phyloP scores from a whole-genome alignment of 2,329 filamentous ascomycete genomes.

The Hymenoscyphus linearis region DNA sequence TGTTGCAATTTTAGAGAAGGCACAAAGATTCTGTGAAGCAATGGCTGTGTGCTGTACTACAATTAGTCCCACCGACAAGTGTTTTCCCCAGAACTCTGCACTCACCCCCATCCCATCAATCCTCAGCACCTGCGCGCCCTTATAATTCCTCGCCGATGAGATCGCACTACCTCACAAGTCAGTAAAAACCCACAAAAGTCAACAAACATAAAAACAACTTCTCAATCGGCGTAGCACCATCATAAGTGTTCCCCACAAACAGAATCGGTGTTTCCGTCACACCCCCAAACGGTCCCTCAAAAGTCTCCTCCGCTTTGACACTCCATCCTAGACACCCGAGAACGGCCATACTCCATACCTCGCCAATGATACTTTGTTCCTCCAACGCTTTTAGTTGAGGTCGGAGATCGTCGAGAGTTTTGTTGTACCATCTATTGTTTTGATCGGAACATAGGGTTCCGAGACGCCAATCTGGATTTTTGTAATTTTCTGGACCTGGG shows the following conservation, averaged over 20 bases:
- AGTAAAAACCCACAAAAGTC: background rate
- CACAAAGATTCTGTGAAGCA: background rate
- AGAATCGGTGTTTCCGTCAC: background rate
- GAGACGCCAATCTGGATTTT: constrained; percentile 3
- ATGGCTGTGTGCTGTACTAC: background rate
- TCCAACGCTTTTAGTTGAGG: background rate
- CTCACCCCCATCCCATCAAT: background rate
- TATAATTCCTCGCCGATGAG: background rate
- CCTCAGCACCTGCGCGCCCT: background rate
- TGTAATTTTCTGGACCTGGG: background rate
- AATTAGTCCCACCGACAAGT: background rate
- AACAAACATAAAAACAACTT: background rate
- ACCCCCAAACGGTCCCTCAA: background rate
- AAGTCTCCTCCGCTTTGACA: background rate
- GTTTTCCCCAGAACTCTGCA: background rate
- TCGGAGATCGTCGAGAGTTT: background rate
- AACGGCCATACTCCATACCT: background rate
- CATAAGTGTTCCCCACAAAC: constrained; percentile 6
- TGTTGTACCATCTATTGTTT: constrained; percentile 8
- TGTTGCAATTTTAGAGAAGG: background rate
- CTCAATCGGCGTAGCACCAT: constrained; percentile 4
- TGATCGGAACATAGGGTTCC: constrained; percentile 5
- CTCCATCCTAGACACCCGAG: constrained; percentile 5
- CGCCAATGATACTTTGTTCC: constrained; percentile 7
- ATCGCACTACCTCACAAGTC: background rate